phyloP scores from a whole-genome alignment of 805 yeast species.

The Candida germanica region DNA sequence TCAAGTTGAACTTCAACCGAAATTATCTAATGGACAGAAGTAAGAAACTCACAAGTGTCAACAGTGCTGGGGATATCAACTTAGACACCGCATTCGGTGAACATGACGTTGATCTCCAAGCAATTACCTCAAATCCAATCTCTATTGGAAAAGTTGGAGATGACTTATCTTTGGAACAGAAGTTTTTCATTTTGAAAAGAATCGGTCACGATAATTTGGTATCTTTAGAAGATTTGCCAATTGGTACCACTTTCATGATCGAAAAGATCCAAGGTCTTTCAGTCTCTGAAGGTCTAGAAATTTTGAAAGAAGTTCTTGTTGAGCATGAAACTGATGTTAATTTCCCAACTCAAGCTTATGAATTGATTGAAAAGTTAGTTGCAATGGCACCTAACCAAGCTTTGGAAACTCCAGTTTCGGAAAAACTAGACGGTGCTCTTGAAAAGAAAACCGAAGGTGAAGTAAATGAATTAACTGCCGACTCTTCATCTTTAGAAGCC shows the following conservation, averaged over 20 bases:
- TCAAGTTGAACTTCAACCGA: too few species aligned
- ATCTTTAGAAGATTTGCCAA: slow-evolving; percentile 30
- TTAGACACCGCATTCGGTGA: slow-evolving; percentile 3
- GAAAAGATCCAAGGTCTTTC: slow-evolving; percentile 25
- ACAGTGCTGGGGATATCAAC: slow-evolving; percentile 4
- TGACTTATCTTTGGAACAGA: slow-evolving; percentile 23
- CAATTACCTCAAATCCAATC: slow-evolving; percentile 23
- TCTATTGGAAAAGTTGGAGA: slow-evolving; percentile 22
- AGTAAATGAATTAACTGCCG: slow-evolving; percentile 3
- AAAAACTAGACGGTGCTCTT: background rate
- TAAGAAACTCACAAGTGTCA: slow-evolving; percentile 7
- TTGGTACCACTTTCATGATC: slow-evolving; percentile 26
- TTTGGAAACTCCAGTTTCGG: background rate
- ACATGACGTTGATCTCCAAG: slow-evolving; percentile 12
- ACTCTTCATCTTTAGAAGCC: slow-evolving; percentile 22
- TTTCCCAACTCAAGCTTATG: slow-evolving; percentile 27
- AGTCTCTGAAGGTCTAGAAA: slow-evolving; percentile 20
- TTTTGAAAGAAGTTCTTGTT: slow-evolving; percentile 26
- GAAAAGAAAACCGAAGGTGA: slow-evolving; percentile 8
- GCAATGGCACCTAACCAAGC: slow-evolving; percentile 5
- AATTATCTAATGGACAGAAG: slow-evolving; percentile 14
- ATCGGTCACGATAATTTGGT: slow-evolving; percentile 23
- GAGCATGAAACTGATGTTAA: slow-evolving; percentile 33
- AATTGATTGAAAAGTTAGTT: slow-evolving; percentile 20
- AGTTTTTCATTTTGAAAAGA: slow-evolving; percentile 25